Evolutionary conservation across 2,329 filamentous ascomycete genomes (phyloP).

Genomic region (Clonostachys sp.): DNA sequence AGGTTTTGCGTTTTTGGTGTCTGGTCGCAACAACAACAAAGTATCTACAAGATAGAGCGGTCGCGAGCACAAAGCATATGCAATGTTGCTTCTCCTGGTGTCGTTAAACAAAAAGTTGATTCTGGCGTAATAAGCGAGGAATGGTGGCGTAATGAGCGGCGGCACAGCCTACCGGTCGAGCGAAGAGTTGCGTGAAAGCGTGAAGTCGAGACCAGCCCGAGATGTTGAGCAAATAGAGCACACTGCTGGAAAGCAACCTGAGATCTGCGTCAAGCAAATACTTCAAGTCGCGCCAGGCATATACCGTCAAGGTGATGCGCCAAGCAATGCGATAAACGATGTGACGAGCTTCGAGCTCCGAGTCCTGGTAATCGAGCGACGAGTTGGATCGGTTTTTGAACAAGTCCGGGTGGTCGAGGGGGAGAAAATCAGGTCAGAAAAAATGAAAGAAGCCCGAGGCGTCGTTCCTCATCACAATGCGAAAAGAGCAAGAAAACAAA

Average conservation of each 20-base stretch:
- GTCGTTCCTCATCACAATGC: conserved; percentile 4
- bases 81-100: too few relatives aligned
- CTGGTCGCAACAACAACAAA: too few relatives aligned
- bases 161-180: conserved; percentile 21
- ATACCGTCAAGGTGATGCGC: conserved; percentile 30
- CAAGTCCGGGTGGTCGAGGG: background rate
- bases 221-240: conserved; percentile 7
- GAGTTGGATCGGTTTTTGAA: too few relatives aligned
- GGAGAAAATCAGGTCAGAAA: conserved; percentile 2
- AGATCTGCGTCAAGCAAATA: conserved; percentile 38
- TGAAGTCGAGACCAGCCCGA: conserved; percentile 44
- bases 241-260: conserved; percentile 14
- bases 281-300: conserved; percentile 4
- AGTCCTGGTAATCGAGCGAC: too few relatives aligned
- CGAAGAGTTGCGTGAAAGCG: conserved; percentile 8
- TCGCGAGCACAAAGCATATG: too few relatives aligned
- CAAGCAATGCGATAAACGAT: background rate
- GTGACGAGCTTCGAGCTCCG: background rate
- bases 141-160: conserved; percentile 9
- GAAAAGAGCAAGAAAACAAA: conserved; percentile 2
- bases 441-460: background rate
- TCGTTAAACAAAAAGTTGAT: too few relatives aligned
- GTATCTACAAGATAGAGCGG: too few relatives aligned
- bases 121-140: too few relatives aligned
- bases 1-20: too few relatives aligned